Evolutionary conservation across 176 grass and related monocot genomes (phyloP).

Genomic region (Ampelocalamus luodianensis): DNA sequence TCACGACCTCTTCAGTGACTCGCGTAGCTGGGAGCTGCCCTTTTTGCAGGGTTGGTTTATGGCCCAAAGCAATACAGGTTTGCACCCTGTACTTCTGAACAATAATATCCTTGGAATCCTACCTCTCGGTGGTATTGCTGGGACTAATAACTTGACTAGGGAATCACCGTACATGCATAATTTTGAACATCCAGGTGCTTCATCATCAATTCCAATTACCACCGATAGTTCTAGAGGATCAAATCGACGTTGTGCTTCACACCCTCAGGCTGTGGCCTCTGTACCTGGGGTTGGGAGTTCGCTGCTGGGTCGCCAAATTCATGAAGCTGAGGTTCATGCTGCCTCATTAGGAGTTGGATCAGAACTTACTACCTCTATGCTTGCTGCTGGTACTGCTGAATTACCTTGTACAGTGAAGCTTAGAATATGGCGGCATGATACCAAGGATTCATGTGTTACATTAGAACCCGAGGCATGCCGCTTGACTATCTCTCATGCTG

Average conservation of each 20-base stretch:
- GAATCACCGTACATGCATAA: conserved; percentile 42
- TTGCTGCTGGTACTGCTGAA: conserved; percentile 72
- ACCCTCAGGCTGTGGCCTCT: conserved; percentile 43
- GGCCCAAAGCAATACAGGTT: conserved; percentile 69
- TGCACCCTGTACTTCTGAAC: conserved; percentile 51
- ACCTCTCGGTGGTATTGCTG: conserved; percentile 25
- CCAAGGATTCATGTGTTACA: conserved; percentile 56
- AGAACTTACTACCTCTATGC: conserved; percentile 69
- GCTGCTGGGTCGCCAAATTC: conserved; percentile 57
- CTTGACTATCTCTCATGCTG: conserved; percentile 93
- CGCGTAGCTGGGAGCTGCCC: conserved; percentile 83
- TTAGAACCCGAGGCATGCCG: conserved; percentile 59
- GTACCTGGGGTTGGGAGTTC: conserved; percentile 57
- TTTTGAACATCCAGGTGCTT: conserved; percentile 49
- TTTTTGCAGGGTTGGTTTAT: conserved; percentile 92
- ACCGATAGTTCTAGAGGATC: conserved; percentile 55
- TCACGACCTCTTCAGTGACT: conserved; percentile 60
- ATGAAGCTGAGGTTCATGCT: conserved; percentile 71
- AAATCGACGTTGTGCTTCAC: conserved; percentile 48
- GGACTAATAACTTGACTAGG: conserved; percentile 44
- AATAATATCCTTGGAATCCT: conserved; percentile 43
- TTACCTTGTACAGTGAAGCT: conserved; percentile 99
- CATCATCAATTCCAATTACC: conserved; percentile 48
- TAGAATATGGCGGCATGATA: conserved; percentile 92
- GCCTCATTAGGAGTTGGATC: conserved; percentile 60